phyloP scores from a whole-genome alignment of 768 basidiomycete species.

The Amyloporia xantha region DNA sequence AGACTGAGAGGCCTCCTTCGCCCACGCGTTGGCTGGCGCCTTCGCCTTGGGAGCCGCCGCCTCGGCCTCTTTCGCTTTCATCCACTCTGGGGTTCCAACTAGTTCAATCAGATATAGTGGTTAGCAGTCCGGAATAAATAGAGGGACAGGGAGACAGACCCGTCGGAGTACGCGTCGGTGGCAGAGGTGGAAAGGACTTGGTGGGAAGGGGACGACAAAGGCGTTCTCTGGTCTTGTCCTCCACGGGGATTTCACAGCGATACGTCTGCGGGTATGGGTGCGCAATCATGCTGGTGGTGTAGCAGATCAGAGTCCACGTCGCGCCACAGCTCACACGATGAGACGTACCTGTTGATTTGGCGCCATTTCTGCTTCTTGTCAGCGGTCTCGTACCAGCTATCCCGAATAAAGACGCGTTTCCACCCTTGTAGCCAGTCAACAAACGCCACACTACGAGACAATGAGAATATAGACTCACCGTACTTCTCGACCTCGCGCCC shows the following conservation, averaged over 20 bases:
- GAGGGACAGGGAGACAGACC: slow-evolving; percentile 20
- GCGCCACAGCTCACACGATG: slow-evolving; percentile 2
- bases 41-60: neutral
- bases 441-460: neutral
- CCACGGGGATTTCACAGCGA: slow-evolving; percentile 33
- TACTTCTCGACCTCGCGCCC: slow-evolving; percentile 38
- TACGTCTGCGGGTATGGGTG: slow-evolving; percentile 35
- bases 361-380: slow-evolving; percentile 10
- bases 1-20: neutral
- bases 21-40: neutral
- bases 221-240: slow-evolving; percentile 30
- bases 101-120: neutral
- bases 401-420: slow-evolving; percentile 40
- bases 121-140: neutral
- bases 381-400: slow-evolving; percentile 34
- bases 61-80: slow-evolving; percentile 5
- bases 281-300: slow-evolving; percentile 18
- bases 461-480: slow-evolving; percentile 25
- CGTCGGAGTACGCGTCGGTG: slow-evolving; percentile 23
- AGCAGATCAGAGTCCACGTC: neutral
- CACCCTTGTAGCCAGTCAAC: slow-evolving; percentile 29
- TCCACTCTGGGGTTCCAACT: slow-evolving; percentile 18
- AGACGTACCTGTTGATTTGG: slow-evolving; percentile 23
- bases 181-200: slow-evolving; percentile 20
- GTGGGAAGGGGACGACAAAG: slow-evolving; percentile 41